phyloP scores from a whole-genome alignment of 495 filamentous ascomycete species.

The Penicillium bialowiezense region DNA sequence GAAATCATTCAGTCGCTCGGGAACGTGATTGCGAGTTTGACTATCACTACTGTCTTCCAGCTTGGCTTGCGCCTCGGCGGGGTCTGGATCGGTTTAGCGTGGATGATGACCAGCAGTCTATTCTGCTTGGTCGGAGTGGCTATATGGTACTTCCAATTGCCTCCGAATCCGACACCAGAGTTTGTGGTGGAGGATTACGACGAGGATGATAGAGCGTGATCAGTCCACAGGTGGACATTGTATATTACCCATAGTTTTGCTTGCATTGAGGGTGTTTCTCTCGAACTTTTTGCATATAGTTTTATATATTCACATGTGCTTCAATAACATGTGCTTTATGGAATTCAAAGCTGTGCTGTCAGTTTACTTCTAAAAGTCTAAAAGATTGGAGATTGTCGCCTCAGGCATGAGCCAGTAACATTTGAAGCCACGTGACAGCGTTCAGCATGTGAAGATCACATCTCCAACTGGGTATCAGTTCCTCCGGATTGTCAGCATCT shows the following conservation, averaged over 20 bases:
- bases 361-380: too few relatives aligned
- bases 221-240: slow-evolving; percentile 6
- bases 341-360: too few relatives aligned
- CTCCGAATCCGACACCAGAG: slow-evolving; percentile 18
- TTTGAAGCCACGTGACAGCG: slow-evolving; percentile 3
- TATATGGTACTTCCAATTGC: slow-evolving; percentile 38
- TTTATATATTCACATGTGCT: background rate
- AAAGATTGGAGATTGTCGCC: background rate
- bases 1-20: slow-evolving; percentile 55
- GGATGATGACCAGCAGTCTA: slow-evolving; percentile 48
- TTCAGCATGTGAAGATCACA: slow-evolving; percentile 4
- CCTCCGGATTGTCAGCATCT: background rate
- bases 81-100: slow-evolving; percentile 52
- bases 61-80: slow-evolving; percentile 47
- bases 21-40: slow-evolving; percentile 50
- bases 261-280: background rate
- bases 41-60: slow-evolving; percentile 54
- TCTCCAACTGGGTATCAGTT: background rate
- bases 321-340: too few relatives aligned
- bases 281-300: background rate
- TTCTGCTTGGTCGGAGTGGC: slow-evolving; percentile 38
- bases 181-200: slow-evolving; percentile 28
- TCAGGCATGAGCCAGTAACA: background rate
- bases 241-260: slow-evolving; percentile 15
- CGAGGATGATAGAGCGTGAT: slow-evolving; percentile 9